Evolutionary conservation across 1,139 yeast species (phyloP).

Genomic region (Debaryomyces nepalensis): DNA sequence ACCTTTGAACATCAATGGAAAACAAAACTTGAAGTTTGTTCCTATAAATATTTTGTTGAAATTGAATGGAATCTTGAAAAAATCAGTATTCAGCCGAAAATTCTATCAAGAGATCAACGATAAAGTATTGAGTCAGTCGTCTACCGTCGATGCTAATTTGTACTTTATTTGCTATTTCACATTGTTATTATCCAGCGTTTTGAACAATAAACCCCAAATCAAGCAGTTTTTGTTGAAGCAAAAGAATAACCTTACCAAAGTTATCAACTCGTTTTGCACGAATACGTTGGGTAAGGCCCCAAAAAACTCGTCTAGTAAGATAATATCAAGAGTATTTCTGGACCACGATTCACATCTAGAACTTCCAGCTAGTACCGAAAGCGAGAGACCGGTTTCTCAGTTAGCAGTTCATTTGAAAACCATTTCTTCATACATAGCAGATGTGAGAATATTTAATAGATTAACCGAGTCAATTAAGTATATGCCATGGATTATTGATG

Average conservation of each 20-base stretch:
- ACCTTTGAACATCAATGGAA: constrained; percentile 17
- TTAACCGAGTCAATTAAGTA: constrained; percentile 56
- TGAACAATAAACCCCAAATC: constrained; percentile 45
- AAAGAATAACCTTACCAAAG: constrained; percentile 26
- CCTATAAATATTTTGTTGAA: constrained; percentile 27
- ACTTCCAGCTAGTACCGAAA: constrained; percentile 11
- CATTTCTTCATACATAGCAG: constrained; percentile 53
- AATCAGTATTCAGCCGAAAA: constrained; percentile 37
- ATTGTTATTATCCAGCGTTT: constrained; percentile 42
- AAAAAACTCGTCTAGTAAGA: constrained; percentile 22
- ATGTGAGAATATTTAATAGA: constrained; percentile 58
- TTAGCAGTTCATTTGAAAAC: constrained; percentile 46
- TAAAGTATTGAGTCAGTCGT: constrained; percentile 39
- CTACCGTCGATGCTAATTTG: constrained; percentile 46
- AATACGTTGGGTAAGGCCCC: constrained; percentile 23
- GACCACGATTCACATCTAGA: constrained; percentile 2
- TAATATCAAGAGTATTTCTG: constrained; percentile 19
- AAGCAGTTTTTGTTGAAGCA: constrained; percentile 35
- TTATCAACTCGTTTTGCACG: constrained; percentile 21
- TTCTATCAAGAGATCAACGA: constrained; percentile 50
- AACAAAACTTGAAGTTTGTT: constrained; percentile 12
- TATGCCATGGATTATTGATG: constrained; percentile 54
- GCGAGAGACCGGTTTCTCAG: constrained; percentile 25
- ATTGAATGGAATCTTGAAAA: constrained; percentile 27
- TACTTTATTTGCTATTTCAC: constrained; percentile 53